phyloP scores from a whole-genome alignment of 2,329 filamentous ascomycete species.

The Aspergillus fischeri region DNA sequence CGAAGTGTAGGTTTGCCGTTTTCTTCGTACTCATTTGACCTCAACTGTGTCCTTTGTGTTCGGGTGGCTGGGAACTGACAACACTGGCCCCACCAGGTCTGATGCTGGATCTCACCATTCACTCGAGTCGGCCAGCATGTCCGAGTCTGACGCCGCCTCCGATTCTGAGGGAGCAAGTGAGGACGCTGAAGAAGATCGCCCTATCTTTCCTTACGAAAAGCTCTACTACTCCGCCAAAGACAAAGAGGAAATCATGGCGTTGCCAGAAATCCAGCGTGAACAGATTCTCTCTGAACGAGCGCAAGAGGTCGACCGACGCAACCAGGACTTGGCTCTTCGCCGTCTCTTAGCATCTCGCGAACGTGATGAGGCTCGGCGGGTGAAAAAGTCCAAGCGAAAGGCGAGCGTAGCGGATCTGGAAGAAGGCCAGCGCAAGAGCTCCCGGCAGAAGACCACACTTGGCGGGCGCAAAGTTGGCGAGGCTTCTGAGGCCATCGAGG shows the following conservation, averaged over 20 bases:
- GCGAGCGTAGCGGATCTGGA: constrained; percentile 74
- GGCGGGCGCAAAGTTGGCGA: constrained; percentile 65
- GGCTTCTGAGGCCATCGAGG: constrained; percentile 69
- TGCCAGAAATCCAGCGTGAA: constrained; percentile 89
- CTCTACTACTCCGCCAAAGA: constrained; percentile 72
- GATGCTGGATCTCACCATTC: constrained; percentile 67
- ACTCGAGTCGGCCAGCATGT: constrained; percentile 80
- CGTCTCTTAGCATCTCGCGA: constrained; percentile 68
- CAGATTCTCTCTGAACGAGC: constrained; percentile 83
- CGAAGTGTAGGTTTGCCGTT: constrained; percentile 65
- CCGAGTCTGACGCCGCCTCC: constrained; percentile 80
- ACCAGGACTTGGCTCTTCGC: constrained; percentile 77
- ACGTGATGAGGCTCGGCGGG: constrained; percentile 53
- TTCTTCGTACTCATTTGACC: constrained; percentile 7
- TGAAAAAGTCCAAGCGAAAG: constrained; percentile 64
- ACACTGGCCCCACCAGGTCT: constrained; percentile 50
- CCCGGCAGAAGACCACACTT: constrained; percentile 65
- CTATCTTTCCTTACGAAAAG: constrained; percentile 77
- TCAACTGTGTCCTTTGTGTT: not conserved
- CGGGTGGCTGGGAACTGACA: constrained; percentile 6
- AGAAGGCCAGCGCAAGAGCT: constrained; percentile 69
- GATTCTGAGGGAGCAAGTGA: constrained; percentile 58
- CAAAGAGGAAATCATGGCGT: constrained; percentile 72
- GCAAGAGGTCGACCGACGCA: constrained; percentile 73
- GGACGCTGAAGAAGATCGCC: constrained; percentile 44